Percentiles rank a stretch among this genome's conserved stretches.
Conservation (phyloP, 140 eudicot species). For the Bidens hawaiensis region DNA sequence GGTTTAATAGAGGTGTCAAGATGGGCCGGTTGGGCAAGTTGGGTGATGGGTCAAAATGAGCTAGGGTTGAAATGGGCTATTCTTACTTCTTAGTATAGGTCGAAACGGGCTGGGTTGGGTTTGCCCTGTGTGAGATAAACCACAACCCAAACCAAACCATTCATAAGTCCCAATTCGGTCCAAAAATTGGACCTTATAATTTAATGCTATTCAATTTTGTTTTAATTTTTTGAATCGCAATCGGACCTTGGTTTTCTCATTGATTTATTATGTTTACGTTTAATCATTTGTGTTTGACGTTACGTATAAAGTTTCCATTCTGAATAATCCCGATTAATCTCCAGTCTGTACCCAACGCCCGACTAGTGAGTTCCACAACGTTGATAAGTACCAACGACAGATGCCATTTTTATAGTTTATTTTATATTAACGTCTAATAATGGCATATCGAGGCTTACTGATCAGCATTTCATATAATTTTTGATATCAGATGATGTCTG, state of each 20-base stretch:
- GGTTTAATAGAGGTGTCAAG: neutral
- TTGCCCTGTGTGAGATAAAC: neutral
- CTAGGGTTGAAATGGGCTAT: neutral
- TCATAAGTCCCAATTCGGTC: neutral
- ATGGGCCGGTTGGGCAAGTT: neutral
- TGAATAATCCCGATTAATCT: too few species aligned
- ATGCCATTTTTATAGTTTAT: neutral
- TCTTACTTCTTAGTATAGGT: neutral
- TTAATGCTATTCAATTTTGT: too few species aligned
- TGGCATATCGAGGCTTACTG: neutral
- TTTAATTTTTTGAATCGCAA: too few species aligned
- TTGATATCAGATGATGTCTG: constrained; percentile 26
- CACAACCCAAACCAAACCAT: neutral
- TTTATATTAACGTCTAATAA: neutral
- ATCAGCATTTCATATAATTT: neutral
- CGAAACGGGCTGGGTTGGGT: neutral
- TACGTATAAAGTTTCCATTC: too few species aligned
- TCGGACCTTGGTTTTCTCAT: too few species aligned
- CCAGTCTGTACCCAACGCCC: too few species aligned
- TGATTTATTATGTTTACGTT: too few species aligned
- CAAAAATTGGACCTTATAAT: too few species aligned
- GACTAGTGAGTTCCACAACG: too few species aligned
- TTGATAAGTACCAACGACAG: too few species aligned
- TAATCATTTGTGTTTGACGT: too few species aligned
- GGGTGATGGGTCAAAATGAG: neutral